Conservation (phyloP, 169 alveolate species). For the Plasmodium reichenowi region DNA sequence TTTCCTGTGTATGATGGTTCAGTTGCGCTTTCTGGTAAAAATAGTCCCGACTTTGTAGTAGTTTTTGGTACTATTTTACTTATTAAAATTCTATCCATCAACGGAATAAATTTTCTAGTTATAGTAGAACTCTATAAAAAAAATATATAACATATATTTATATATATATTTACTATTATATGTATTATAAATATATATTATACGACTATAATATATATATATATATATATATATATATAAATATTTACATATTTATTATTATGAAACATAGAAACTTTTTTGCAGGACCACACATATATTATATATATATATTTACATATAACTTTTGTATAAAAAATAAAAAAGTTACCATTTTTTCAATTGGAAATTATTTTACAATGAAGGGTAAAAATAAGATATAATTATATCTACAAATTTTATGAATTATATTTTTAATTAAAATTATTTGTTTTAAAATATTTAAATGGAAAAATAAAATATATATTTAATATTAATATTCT, state of each 20-base stretch:
- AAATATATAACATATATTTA: neutral
- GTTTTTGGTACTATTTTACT: constrained; percentile 85
- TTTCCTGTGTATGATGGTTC: constrained; percentile 84
- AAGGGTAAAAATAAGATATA: too few relatives aligned
- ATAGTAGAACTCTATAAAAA: constrained; percentile 68
- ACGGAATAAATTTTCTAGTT: constrained; percentile 87
- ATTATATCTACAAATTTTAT: too few relatives aligned
- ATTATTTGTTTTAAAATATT: too few relatives aligned
- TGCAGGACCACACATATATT: neutral
- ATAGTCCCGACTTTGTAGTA: constrained; percentile 88
- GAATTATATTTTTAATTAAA: too few relatives aligned
- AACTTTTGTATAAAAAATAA: too few relatives aligned
- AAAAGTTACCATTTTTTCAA: too few relatives aligned
- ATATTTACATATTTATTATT: neutral
- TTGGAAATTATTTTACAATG: too few relatives aligned
- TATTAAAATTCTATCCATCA: constrained; percentile 89
- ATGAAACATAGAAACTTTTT: neutral
- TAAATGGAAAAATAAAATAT: too few relatives aligned
- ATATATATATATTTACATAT: neutral
- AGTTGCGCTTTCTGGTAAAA: constrained; percentile 88
- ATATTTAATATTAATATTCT: too few relatives aligned
- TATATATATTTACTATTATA: neutral
- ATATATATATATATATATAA: constrained; percentile 18
- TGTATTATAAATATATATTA: neutral
- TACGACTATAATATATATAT: constrained; percentile 5